These are phyloP conservation scores for Tricholoma sp. DNA, from an alignment of 768 basidiomycete genomes.

Conservation along the genomic window DNA sequence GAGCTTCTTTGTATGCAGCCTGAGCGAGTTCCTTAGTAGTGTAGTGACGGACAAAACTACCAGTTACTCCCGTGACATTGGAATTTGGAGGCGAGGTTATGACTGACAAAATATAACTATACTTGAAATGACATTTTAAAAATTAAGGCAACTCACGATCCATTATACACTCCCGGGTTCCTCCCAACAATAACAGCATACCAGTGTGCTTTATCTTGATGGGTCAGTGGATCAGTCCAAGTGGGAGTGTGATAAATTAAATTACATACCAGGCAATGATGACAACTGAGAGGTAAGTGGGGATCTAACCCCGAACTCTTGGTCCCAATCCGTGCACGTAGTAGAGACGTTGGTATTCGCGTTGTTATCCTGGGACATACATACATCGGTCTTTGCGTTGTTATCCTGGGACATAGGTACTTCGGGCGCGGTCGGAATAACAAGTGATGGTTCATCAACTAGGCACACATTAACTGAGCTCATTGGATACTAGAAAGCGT, in stretches of 20 bases:
- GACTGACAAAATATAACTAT: neutral
- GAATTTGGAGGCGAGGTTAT: neutral
- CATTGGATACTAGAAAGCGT: neutral
- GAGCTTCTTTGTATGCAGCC: neutral
- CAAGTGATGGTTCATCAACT: neutral
- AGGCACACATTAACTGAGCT: neutral
- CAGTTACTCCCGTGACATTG: neutral
- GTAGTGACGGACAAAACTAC: neutral
- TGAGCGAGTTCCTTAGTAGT: neutral
- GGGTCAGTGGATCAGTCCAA: too few relatives aligned
- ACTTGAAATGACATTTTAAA: neutral
- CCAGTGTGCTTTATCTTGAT: neutral
- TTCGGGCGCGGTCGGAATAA: neutral
- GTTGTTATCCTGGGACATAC: too few relatives aligned
- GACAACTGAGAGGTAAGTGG: neutral
- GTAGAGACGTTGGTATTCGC: neutral
- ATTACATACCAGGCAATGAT: neutral
- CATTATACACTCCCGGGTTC: neutral
- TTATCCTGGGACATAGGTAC: neutral
- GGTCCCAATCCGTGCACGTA: neutral
- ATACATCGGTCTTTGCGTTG: neutral
- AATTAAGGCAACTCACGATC: neutral
- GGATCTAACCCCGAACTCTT: neutral
- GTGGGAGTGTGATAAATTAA: neutral
- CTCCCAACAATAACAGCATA: neutral